Evolutionary conservation across 192 early-diverging fungal species (phyloP), one percentile per base, ranked within the genome.

Genomic region (Bifiguratus adelaidae): DNA sequence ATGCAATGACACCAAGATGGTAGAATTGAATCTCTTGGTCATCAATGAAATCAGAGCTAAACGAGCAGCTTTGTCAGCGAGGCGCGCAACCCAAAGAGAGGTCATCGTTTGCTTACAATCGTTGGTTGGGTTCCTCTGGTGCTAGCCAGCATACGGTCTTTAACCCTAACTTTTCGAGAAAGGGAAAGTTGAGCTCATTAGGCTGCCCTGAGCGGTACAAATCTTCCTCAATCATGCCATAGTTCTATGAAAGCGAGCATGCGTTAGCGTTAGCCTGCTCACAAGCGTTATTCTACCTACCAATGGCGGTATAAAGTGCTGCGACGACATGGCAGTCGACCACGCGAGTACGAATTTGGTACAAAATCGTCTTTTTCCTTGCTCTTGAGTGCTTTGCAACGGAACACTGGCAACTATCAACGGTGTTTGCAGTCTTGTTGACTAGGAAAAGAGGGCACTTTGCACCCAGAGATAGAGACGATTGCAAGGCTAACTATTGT

Each of bases 151-250:
- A 77, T 24, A 99, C 87, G 7, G 91, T 93, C 37, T 87, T 87
- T 45, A 99, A 74, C 4, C 85, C 91, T 3, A 99, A 82, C 55
- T 90, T 93, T 55, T 97, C 96, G 47, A 99, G 76, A 55, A 97
- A 96, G 0, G 96, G 96, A 61, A 97, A 99, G 73, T 99, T 99
- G 47, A 99, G 80, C 68, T 99, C 96, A 59, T 99, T 97, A 12
- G 96, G 96, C 59, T 97, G 92, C 19, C 88, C 86, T 16, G 91
- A 97, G 34, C 96, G 78, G 68, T 95, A 99, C 13, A 99, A 74
- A 55, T 93, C 84, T 52, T 94, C 92, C 58, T 99, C 95, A 35
- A 97, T 87, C 74, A 96, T 87, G 2, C 95, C 95, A 79, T 88
- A 97, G 67, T 97, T 97, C 86, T 88, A 65, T 30, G 28, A 3